These are phyloP conservation scores for Thielaviopsis ethacetica DNA, from an alignment of 2,329 filamentous ascomycete genomes.

Conservation along the genomic window DNA sequence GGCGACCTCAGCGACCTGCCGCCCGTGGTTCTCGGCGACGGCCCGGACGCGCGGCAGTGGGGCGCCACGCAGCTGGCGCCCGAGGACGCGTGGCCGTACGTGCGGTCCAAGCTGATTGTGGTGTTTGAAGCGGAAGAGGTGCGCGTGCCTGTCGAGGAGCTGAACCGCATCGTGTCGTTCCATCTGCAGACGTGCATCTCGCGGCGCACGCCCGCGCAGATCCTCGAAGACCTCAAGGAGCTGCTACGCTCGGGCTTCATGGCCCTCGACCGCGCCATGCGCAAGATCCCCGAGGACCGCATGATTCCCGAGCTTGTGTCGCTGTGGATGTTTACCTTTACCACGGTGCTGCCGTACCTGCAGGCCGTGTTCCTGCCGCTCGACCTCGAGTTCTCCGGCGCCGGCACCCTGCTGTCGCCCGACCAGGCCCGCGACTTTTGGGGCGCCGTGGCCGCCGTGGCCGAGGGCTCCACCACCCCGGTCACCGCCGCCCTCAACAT, in stretches of 20 bases:
- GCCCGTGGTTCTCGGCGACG: conserved; percentile 5
- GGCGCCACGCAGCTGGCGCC: conserved; percentile 19
- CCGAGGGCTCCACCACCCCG: conserved; percentile 7
- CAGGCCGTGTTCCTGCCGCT: conserved; percentile 89
- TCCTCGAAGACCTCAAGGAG: conserved; percentile 63
- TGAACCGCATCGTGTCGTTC: conserved; percentile 63
- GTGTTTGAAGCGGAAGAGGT: conserved; percentile 73
- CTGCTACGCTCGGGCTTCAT: conserved; percentile 67
- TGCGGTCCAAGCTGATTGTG: conserved; percentile 59
- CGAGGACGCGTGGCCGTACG: conserved; percentile 69
- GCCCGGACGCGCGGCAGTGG: conserved; percentile 8
- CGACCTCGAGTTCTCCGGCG: conserved; percentile 82
- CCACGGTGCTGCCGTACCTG: conserved; percentile 77
- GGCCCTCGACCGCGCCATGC: conserved; percentile 69
- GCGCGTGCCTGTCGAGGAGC: conserved; percentile 65
- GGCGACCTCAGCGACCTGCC: conserved; percentile 7
- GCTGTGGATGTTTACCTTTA: conserved; percentile 88
- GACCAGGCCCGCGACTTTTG: conserved; percentile 82
- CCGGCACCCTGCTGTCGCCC: conserved; percentile 58
- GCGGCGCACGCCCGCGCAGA: conserved; percentile 49
- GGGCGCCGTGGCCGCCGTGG: conserved; percentile 39
- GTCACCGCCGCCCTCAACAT: conserved; percentile 37
- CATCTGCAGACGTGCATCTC: conserved; percentile 67
- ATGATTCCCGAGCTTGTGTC: conserved; percentile 85
- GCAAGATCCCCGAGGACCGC: conserved; percentile 63